Evolutionary conservation across 768 basidiomycete species (phyloP).

Genomic region (Tulasnella sp.): DNA sequence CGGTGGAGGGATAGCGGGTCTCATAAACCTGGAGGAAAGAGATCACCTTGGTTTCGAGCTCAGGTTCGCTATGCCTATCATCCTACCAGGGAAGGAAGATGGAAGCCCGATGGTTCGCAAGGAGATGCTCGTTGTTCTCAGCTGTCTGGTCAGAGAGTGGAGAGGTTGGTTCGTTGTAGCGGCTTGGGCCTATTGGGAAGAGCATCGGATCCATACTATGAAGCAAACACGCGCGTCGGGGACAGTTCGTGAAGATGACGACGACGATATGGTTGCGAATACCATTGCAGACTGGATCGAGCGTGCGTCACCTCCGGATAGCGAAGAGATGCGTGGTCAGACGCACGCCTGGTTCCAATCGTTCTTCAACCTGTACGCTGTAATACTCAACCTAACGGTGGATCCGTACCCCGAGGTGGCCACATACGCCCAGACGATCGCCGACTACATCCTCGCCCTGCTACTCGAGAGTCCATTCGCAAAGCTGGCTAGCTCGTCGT

Average conservation of each 20-base stretch:
- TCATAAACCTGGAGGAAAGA: conserved; percentile 61
- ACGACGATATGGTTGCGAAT: conserved; percentile 14
- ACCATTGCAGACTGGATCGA: conserved; percentile 8
- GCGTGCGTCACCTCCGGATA: neutral
- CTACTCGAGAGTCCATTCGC: conserved; percentile 84
- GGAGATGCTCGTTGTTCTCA: conserved; percentile 82
- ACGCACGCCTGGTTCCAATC: conserved; percentile 78
- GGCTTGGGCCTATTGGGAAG: conserved; percentile 94
- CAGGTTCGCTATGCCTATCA: conserved; percentile 78
- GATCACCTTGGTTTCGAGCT: conserved; percentile 66
- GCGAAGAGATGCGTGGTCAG: conserved; percentile 53
- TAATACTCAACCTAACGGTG: conserved; percentile 78
- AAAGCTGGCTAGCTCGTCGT: conserved; percentile 53
- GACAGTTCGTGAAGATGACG: conserved; percentile 13
- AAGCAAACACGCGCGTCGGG: neutral
- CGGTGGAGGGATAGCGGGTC: conserved; percentile 78
- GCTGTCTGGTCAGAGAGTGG: conserved; percentile 92
- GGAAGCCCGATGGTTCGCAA: conserved; percentile 95
- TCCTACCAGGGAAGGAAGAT: conserved; percentile 82
- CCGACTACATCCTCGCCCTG: conserved; percentile 86
- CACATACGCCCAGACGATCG: conserved; percentile 76
- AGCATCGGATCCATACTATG: conserved; percentile 25
- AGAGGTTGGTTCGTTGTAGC: conserved; percentile 91
- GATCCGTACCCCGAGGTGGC: conserved; percentile 93
- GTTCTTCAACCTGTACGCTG: conserved; percentile 85